phyloP scores from a whole-genome alignment of 2,329 filamentous ascomycete species.

The Tolypocladium tropicale region DNA sequence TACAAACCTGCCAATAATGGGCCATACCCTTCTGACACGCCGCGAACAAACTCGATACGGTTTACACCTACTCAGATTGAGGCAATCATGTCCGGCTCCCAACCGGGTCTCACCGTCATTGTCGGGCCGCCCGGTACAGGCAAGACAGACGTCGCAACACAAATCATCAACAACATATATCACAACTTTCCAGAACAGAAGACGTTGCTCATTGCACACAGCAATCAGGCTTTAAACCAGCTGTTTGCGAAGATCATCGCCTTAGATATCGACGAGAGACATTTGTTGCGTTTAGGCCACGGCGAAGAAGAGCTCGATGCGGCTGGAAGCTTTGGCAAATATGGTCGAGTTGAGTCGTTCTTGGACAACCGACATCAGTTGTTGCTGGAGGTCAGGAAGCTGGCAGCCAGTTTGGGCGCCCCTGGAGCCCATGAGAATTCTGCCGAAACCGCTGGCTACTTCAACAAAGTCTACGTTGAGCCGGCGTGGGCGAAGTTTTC shows the following conservation, averaged over 20 bases:
- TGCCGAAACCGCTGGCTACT: conserved; percentile 94
- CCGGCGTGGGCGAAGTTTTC: conserved; percentile 85
- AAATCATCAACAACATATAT: conserved; percentile 98
- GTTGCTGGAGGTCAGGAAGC: conserved; percentile 72
- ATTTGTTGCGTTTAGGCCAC: conserved; percentile 84
- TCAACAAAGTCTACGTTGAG: conserved; percentile 83
- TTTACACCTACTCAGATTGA: conserved; percentile 90
- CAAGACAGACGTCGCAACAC: conserved; percentile 97
- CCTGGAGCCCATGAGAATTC: conserved; percentile 93
- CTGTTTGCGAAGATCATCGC: conserved; percentile 97
- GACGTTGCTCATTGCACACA: conserved; percentile 88
- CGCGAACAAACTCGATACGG: conserved; percentile 70
- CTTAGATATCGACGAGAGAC: conserved; percentile 88
- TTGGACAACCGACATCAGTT: conserved; percentile 74
- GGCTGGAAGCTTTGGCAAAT: conserved; percentile 82
- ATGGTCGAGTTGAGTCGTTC: conserved; percentile 90
- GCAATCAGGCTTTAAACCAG: conserved; percentile 95
- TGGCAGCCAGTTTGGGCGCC: conserved; percentile 75
- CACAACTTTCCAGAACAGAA: conserved; percentile 93
- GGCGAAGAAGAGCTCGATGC: conserved; percentile 90
- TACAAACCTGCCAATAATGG: conserved; percentile 85
- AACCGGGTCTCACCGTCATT: conserved; percentile 87
- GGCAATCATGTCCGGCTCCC: conserved; percentile 86
- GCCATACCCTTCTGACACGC: conserved; percentile 77
- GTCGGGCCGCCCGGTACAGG: conserved; percentile 94